Conservation (phyloP, 495 filamentous ascomycete species). For the Gamarada debralockiae region DNA sequence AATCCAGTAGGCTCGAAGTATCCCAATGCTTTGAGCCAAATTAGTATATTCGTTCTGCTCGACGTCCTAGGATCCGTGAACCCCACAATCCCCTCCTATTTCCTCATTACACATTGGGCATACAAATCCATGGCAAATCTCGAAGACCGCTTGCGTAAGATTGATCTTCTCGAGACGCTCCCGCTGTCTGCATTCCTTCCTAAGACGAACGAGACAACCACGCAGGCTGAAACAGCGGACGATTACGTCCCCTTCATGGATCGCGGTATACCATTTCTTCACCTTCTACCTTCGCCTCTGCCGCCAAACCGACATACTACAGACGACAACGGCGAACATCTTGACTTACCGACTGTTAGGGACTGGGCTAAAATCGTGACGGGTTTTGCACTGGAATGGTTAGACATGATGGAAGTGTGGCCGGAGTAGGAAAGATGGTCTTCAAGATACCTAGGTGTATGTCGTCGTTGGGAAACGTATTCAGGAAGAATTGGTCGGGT, state of each 20-base stretch:
- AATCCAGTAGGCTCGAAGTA: conserved; percentile 68
- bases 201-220: conserved; percentile 44
- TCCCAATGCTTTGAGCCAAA: conserved; percentile 65
- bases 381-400: conserved; percentile 82
- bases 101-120: conserved; percentile 84
- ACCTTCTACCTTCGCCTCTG: conserved; percentile 78
- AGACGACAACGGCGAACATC: conserved; percentile 75
- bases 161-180: conserved; percentile 32
- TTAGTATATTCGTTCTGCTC: conserved; percentile 80
- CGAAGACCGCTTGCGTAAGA: conserved; percentile 63
- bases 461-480: no score
- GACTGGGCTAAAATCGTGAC: conserved; percentile 81
- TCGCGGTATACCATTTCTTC: conserved; percentile 75
- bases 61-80: conserved; percentile 72
- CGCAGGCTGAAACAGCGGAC: conserved; percentile 51
- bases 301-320: conserved; percentile 78
- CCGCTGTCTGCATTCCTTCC: conserved; percentile 36
- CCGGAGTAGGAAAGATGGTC: conserved; percentile 6
- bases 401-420: conserved; percentile 43
- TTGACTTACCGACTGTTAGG: conserved; percentile 71
- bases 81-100: conserved; percentile 74
- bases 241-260: conserved; percentile 84
- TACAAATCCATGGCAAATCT: conserved; percentile 67
- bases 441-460: no score
- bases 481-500: no score